These are phyloP conservation scores for Alternaria solani DNA, from an alignment of 2,329 filamentous ascomycete species.

Conservation along the genomic window DNA sequence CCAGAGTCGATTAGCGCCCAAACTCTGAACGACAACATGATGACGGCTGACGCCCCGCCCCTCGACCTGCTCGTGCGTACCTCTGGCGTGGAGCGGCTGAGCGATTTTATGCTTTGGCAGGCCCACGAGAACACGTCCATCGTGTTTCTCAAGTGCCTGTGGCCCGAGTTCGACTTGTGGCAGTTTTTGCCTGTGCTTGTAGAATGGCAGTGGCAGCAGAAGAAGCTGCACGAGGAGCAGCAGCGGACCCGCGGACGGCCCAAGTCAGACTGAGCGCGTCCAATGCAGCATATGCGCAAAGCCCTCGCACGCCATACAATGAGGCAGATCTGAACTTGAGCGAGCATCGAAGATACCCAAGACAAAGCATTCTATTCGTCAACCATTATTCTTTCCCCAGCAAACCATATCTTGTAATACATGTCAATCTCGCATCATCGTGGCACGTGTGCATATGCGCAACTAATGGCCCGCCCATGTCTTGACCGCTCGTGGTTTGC, in stretches of 20 bases:
- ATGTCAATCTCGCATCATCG: constrained; percentile 14
- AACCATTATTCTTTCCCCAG: constrained; percentile 20
- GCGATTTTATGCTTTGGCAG: constrained; percentile 99
- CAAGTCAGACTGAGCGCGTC: constrained; percentile 34
- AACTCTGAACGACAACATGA: constrained; percentile 84
- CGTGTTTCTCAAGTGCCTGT: constrained; percentile 89
- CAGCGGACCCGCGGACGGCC: constrained; percentile 41
- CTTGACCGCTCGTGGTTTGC: constrained; percentile 1
- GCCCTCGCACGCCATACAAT: constrained; percentile 8
- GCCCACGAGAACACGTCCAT: constrained; percentile 92
- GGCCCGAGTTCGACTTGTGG: constrained; percentile 96
- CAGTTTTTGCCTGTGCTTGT: constrained; percentile 90
- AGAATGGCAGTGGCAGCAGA: constrained; percentile 78
- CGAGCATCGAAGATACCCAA: constrained; percentile 37
- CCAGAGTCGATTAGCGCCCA: constrained; percentile 87
- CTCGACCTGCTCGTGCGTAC: constrained; percentile 91
- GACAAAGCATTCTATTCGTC: constrained; percentile 31
- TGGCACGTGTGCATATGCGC: constrained; percentile 18
- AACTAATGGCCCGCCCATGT: constrained; percentile 19
- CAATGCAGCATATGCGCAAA: constrained; percentile 11
- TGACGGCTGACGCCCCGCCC: constrained; percentile 84
- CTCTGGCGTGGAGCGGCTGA: constrained; percentile 89
- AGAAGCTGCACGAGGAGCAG: constrained; percentile 52
- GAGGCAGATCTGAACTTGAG: constrained; percentile 19
- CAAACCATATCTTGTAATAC: constrained; percentile 22